Evolutionary conservation across 1,284 basidiomycete genomes (phyloP).

Genomic region (Boletellus sp.): DNA sequence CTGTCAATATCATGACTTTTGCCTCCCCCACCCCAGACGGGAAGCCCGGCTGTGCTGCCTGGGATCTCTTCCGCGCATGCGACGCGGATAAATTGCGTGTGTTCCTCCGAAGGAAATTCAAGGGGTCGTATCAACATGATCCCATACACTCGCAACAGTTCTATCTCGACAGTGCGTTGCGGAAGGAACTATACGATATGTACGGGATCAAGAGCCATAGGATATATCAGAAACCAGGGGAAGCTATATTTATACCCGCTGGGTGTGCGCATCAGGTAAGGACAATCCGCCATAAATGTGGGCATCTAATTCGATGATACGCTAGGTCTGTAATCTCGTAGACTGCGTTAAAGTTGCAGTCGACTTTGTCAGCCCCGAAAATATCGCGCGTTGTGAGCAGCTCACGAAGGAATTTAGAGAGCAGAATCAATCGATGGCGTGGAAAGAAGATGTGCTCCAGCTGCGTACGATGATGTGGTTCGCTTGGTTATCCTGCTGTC

Average conservation of each 20-base stretch:
- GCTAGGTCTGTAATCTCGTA: constrained; percentile 75
- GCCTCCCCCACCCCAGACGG: constrained; percentile 61
- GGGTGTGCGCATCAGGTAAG: constrained; percentile 92
- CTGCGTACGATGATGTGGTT: constrained; percentile 92
- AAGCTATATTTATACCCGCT: constrained; percentile 93
- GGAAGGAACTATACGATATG: constrained; percentile 65
- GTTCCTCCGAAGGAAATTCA: constrained; percentile 65
- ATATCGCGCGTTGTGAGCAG: constrained; percentile 79
- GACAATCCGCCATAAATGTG: constrained; percentile 6
- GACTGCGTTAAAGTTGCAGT: constrained; percentile 96
- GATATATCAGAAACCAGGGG: constrained; percentile 87
- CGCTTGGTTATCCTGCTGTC: constrained; percentile 71
- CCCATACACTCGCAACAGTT: constrained; percentile 90
- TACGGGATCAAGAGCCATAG: constrained; percentile 76
- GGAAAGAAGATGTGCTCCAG: constrained; percentile 94
- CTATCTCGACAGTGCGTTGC: constrained; percentile 73
- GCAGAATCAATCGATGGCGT: constrained; percentile 80
- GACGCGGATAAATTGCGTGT: constrained; percentile 77
- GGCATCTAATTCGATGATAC: not conserved
- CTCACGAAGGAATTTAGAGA: constrained; percentile 86
- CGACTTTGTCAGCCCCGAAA: constrained; percentile 94
- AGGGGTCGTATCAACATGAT: constrained; percentile 56
- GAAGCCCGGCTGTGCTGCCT: constrained; percentile 77
- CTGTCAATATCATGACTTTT: constrained; percentile 88
- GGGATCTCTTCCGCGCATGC: constrained; percentile 86